Conservation (phyloP, 2,329 filamentous ascomycete genomes). For the Apiospora arundinis region DNA sequence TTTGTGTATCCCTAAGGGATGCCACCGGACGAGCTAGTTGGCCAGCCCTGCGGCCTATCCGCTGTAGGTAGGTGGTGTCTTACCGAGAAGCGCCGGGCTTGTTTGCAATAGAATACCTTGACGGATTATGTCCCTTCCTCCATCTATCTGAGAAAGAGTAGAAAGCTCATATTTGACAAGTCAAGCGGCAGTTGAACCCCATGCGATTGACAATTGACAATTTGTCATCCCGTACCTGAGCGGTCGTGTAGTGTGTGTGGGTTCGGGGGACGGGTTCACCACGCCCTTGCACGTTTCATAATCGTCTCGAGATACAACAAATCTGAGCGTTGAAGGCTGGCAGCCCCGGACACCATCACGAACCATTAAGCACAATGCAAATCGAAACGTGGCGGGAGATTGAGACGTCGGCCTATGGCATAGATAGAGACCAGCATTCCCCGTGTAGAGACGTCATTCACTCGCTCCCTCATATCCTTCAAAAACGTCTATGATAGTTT, state of each 20-base stretch:
- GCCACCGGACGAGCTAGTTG: no score
- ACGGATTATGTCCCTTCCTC: not conserved
- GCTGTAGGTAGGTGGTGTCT: no score
- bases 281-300: constrained; percentile 13
- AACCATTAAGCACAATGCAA: constrained; percentile 10
- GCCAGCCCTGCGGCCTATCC: not conserved
- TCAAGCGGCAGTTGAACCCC: not conserved
- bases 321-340: not conserved
- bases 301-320: constrained; percentile 12
- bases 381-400: not conserved
- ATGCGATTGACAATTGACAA: not conserved
- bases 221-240: constrained; percentile 1
- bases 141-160: not conserved
- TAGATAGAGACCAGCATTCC: not conserved
- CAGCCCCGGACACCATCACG: not conserved
- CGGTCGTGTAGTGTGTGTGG: not conserved
- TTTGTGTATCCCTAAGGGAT: not conserved
- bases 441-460: not conserved
- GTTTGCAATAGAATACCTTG: not conserved
- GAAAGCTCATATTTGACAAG: not conserved
- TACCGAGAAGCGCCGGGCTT: not conserved
- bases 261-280: not conserved
- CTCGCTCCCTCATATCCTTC: not conserved
- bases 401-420: not conserved
- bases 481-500: not conserved